These are phyloP conservation scores for Hygrophorus russula DNA, from an alignment of 768 basidiomycete species.

Conservation along the genomic window DNA sequence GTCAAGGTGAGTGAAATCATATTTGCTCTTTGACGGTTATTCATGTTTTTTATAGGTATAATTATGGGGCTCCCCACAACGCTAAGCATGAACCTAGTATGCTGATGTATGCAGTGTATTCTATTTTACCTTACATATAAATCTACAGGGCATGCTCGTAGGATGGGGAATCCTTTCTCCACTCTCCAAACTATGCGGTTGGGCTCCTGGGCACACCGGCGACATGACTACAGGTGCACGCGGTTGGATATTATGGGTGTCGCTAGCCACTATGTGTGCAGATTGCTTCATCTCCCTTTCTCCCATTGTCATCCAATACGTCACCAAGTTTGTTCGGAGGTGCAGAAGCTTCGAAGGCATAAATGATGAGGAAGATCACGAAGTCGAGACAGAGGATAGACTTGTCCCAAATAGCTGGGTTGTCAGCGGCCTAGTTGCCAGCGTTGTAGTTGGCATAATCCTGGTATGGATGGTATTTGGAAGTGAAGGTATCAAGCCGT, in stretches of 20 bases:
- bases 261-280: slow-evolving; percentile 91
- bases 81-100: slow-evolving; percentile 81
- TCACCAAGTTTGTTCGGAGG: slow-evolving; percentile 20
- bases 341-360: slow-evolving; percentile 10
- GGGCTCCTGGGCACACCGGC: slow-evolving; percentile 90
- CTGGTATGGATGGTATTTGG: slow-evolving; percentile 89
- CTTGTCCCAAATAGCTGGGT: slow-evolving; percentile 82
- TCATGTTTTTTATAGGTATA: slow-evolving; percentile 41
- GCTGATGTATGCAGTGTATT: slow-evolving; percentile 9
- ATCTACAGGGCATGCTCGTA: slow-evolving; percentile 77
- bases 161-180: slow-evolving; percentile 96
- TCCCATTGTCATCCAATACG: slow-evolving; percentile 54
- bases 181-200: slow-evolving; percentile 66
- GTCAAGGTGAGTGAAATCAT: slow-evolving; percentile 51
- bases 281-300: slow-evolving; percentile 82
- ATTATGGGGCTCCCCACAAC: slow-evolving; percentile 98
- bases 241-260: slow-evolving; percentile 95
- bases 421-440: slow-evolving; percentile 46
- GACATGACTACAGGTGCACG: slow-evolving; percentile 84
- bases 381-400: slow-evolving; percentile 67
- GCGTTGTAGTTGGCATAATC: slow-evolving; percentile 57
- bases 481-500: slow-evolving; percentile 83
- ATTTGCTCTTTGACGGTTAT: slow-evolving; percentile 1
- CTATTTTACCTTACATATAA: slow-evolving; percentile 4
- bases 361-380: slow-evolving; percentile 33